phyloP scores from a whole-genome alignment of 2,329 filamentous ascomycete genomes.

The Thielaviopsis populi region DNA sequence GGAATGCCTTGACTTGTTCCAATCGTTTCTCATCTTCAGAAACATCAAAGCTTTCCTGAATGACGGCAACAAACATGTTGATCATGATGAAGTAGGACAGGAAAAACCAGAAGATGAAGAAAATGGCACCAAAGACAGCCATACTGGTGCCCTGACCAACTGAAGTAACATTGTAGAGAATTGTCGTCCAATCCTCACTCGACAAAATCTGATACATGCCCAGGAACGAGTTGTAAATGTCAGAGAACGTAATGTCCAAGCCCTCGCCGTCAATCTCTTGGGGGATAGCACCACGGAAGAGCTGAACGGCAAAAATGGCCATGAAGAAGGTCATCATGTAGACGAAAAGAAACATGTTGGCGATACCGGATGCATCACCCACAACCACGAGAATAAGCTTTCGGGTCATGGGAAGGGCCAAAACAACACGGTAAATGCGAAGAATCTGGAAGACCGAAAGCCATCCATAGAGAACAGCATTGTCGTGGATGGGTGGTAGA shows the following conservation, averaged over 20 bases:
- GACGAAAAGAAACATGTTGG: conserved; percentile 90
- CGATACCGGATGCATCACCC: conserved; percentile 79
- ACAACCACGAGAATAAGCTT: conserved; percentile 78
- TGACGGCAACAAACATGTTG: conserved; percentile 99
- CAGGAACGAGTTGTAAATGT: conserved; percentile 89
- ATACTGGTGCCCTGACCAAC: conserved; percentile 51
- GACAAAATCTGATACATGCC: conserved; percentile 97
- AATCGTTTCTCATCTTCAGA: conserved; percentile 95
- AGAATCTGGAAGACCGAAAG: conserved; percentile 87
- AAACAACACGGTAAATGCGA: conserved; percentile 77
- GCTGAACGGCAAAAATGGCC: conserved; percentile 81
- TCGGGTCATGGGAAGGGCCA: conserved; percentile 75
- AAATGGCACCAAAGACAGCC: conserved; percentile 84
- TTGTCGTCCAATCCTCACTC: conserved; percentile 86
- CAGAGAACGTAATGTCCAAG: conserved; percentile 63
- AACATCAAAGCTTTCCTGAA: conserved; percentile 98
- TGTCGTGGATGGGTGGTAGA: conserved; percentile 61
- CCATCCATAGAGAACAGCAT: conserved; percentile 65
- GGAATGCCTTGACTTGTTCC: conserved; percentile 88
- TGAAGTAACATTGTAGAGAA: conserved; percentile 68
- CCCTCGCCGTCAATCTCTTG: conserved; percentile 45
- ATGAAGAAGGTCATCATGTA: conserved; percentile 90
- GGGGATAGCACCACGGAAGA: conserved; percentile 79
- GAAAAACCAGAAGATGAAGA: conserved; percentile 91
- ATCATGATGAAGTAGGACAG: conserved; percentile 87